phyloP scores from a whole-genome alignment of 2,329 filamentous ascomycete genomes.

The Claviceps spartinae region DNA sequence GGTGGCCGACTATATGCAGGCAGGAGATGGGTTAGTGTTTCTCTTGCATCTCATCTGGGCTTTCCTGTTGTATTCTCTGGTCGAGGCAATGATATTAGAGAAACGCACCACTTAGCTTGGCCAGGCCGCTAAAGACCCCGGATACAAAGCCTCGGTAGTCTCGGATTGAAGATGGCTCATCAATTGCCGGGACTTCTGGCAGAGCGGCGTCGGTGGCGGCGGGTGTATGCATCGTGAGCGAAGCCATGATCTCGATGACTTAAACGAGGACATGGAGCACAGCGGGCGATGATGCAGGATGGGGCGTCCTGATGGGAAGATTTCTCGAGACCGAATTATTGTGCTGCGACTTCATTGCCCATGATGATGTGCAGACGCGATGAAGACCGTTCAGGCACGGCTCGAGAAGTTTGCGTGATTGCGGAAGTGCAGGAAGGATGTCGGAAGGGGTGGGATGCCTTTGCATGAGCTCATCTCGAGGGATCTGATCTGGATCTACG shows the following conservation, averaged over 20 bases:
- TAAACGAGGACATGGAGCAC: neutral
- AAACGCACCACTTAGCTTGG: conserved; percentile 67
- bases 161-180: conserved; percentile 17
- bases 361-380: neutral
- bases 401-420: too few species aligned
- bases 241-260: neutral
- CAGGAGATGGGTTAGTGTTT: neutral
- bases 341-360: neutral
- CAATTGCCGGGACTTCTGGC: neutral
- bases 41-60: too few species aligned
- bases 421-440: too few species aligned
- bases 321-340: neutral
- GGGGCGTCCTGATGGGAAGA: neutral
- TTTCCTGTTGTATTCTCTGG: neutral
- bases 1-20: conserved; percentile 40
- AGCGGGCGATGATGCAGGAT: neutral
- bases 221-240: neutral
- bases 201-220: neutral
- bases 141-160: conserved; percentile 93
- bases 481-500: too few species aligned
- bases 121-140: conserved; percentile 87
- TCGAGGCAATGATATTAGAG: neutral
- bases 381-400: neutral
- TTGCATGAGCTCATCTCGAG: too few species aligned
- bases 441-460: too few species aligned